phyloP scores from a whole-genome alignment of 208 protist species.

The Acanthamoeba pearcei region DNA sequence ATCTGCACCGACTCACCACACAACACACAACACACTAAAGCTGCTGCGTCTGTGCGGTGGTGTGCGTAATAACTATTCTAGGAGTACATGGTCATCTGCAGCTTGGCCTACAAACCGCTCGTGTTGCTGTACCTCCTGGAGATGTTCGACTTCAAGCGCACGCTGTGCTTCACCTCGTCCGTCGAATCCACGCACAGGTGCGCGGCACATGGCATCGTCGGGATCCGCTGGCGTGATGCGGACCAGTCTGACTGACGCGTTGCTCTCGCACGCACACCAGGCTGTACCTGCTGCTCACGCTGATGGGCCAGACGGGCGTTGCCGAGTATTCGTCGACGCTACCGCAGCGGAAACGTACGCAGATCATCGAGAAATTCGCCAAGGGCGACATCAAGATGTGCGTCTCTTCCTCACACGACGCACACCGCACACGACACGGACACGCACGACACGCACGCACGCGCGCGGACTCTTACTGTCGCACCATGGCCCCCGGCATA shows the following conservation, averaged over 20 bases:
- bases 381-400: slow-evolving; percentile 65
- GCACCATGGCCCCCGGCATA: no score
- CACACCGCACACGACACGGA: background rate
- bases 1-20: background rate
- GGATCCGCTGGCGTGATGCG: no score
- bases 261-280: background rate
- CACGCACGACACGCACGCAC: background rate
- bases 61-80: background rate
- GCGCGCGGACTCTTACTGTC: background rate
- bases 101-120: slow-evolving; percentile 78
- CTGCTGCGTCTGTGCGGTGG: no score
- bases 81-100: slow-evolving; percentile 80
- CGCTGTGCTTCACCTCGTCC: slow-evolving; percentile 85
- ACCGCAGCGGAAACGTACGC: background rate
- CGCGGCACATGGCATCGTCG: no score
- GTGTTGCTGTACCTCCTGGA: slow-evolving; percentile 62
- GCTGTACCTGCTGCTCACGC: slow-evolving; percentile 78
- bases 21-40: background rate
- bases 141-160: slow-evolving; percentile 51
- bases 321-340: slow-evolving; percentile 80
- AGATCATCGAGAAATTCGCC: slow-evolving; percentile 70
- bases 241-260: no score
- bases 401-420: background rate
- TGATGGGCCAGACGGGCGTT: slow-evolving; percentile 75
- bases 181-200: slow-evolving; percentile 81